These are phyloP conservation scores for Polyporus tsugae DNA, from an alignment of 1,284 basidiomycete genomes.

Conservation along the genomic window DNA sequence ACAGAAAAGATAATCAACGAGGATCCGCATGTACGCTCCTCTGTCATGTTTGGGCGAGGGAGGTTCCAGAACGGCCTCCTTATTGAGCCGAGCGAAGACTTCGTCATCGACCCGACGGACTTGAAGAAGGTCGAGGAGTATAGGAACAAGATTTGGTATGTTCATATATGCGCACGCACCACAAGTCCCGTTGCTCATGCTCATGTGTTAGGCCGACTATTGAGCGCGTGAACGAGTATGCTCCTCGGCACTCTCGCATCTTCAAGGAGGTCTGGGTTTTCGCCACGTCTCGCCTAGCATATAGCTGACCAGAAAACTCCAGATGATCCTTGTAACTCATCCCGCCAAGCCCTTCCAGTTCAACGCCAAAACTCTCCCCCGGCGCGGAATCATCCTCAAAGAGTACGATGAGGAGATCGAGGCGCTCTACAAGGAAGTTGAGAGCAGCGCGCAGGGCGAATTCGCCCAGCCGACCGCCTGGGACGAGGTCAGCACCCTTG, in stretches of 20 bases:
- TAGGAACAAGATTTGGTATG: conserved; percentile 45
- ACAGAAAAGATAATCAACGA: conserved; percentile 49
- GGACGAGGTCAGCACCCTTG: conserved; percentile 33
- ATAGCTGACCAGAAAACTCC: not conserved
- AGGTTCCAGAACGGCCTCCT: conserved; percentile 53
- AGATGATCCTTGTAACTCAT: conserved; percentile 47
- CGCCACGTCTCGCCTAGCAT: not conserved
- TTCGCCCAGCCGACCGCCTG: conserved; percentile 41
- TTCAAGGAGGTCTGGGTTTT: conserved; percentile 44
- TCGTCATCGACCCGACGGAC: conserved; percentile 44
- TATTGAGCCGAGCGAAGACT: conserved; percentile 46
- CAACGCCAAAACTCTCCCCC: conserved; percentile 46
- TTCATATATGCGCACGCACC: not conserved
- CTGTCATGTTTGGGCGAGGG: conserved; percentile 51
- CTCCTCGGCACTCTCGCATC: conserved; percentile 50
- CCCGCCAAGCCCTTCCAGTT: conserved; percentile 46
- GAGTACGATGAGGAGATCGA: conserved; percentile 48
- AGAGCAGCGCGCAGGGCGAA: conserved; percentile 39
- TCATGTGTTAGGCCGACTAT: conserved; percentile 44
- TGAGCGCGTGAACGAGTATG: conserved; percentile 49
- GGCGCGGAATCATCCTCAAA: conserved; percentile 43
- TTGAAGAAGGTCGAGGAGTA: conserved; percentile 40
- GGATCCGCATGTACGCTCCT: conserved; percentile 44
- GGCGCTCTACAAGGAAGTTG: conserved; percentile 43
- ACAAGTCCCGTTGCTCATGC: not conserved